Conservation (phyloP, 2,329 filamentous ascomycete species). For the Hypoxylon sp. region DNA sequence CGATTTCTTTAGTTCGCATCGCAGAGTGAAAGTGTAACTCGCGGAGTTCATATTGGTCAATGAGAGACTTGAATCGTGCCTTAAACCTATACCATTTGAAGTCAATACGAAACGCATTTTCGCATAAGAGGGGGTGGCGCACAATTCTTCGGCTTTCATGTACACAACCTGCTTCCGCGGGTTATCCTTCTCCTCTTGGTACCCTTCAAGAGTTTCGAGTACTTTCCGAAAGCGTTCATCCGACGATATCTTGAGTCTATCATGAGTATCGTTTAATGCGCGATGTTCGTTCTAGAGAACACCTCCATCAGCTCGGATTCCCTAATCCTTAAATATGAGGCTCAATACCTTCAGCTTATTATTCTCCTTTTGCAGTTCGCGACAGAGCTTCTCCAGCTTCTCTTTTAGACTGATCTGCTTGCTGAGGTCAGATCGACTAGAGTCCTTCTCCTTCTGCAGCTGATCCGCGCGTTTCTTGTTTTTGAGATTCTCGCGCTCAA, state of each 20-base stretch:
- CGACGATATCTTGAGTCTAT: conserved; percentile 84
- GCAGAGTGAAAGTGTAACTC: conserved; percentile 94
- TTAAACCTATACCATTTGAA: conserved; percentile 75
- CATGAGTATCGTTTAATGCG: conserved; percentile 87
- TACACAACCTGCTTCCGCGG: conserved; percentile 85
- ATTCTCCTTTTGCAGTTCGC: conserved; percentile 96
- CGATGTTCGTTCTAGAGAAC: conserved; percentile 86
- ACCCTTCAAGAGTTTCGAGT: conserved; percentile 87
- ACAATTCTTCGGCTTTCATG: conserved; percentile 92
- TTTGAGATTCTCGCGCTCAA: conserved; percentile 94
- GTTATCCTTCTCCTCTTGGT: conserved; percentile 88
- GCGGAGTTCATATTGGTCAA: conserved; percentile 96
- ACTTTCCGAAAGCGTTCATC: conserved; percentile 88
- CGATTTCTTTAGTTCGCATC: conserved; percentile 93
- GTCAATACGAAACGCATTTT: conserved; percentile 33
- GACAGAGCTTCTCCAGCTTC: conserved; percentile 95
- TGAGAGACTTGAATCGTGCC: conserved; percentile 90
- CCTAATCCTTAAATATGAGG: conserved; percentile 5
- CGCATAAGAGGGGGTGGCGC: conserved; percentile 56
- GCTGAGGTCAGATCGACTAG: conserved; percentile 86
- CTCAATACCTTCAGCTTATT: conserved; percentile 91
- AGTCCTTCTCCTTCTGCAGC: conserved; percentile 96
- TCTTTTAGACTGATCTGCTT: conserved; percentile 94
- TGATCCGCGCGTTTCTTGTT: conserved; percentile 96
- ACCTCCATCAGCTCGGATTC: conserved; percentile 43